These are phyloP conservation scores for Lichina pygmaea DNA, from an alignment of 495 filamentous ascomycete species.

Conservation along the genomic window DNA sequence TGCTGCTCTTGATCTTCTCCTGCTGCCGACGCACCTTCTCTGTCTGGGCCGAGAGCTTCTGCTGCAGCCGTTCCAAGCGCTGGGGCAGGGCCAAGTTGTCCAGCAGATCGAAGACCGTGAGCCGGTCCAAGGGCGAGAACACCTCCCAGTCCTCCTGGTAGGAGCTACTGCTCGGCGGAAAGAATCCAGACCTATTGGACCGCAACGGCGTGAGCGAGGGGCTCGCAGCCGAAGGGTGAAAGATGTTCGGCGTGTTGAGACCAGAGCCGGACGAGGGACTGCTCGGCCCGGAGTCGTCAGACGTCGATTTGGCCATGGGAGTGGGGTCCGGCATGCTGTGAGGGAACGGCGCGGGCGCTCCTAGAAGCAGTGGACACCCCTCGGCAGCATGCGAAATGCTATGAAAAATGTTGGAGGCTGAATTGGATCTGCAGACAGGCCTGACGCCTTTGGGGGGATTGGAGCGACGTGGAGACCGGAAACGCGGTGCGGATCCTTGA, in stretches of 20 bases:
- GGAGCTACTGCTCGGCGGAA: conserved; percentile 40
- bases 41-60: conserved; percentile 47
- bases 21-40: conserved; percentile 64
- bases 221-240: conserved; percentile 7
- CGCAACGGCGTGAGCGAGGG: conserved; percentile 19
- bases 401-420: no score
- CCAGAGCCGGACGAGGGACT: not conserved
- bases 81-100: conserved; percentile 81
- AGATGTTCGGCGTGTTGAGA: conserved; percentile 6
- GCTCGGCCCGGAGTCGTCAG: conserved; percentile 3
- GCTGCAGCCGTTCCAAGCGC: conserved; percentile 69
- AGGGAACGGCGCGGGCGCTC: no score
- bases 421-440: no score
- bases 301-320: conserved; percentile 9
- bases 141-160: conserved; percentile 78
- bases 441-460: no score
- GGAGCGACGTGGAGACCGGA: no score
- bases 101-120: conserved; percentile 77
- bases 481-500: no score
- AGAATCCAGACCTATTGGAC: conserved; percentile 45
- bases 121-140: conserved; percentile 66
- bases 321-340: conserved; percentile 18
- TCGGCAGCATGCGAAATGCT: no score
- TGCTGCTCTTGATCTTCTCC: conserved; percentile 37
- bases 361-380: no score